phyloP scores from a whole-genome alignment of 1,284 basidiomycete genomes.

The Porogramme epimiltina region DNA sequence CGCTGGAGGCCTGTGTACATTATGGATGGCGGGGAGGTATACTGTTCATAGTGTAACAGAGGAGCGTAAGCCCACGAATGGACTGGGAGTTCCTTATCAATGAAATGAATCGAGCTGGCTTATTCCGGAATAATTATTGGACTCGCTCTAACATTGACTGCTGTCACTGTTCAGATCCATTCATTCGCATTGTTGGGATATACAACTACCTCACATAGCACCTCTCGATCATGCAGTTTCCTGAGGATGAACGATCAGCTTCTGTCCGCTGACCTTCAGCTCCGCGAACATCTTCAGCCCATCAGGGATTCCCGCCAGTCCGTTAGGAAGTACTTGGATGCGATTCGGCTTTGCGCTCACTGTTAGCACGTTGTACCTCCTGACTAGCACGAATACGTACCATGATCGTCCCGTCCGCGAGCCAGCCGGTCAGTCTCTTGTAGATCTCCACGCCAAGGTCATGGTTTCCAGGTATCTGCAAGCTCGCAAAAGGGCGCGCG shows the following conservation, averaged over 20 bases:
- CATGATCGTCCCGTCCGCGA: conserved; percentile 9
- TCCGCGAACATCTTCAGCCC: conserved; percentile 44
- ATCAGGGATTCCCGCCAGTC: conserved; percentile 43
- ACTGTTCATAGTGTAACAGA: too few relatives aligned
- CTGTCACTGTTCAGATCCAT: too few relatives aligned
- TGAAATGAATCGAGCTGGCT: too few relatives aligned
- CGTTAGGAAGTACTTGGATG: conserved; percentile 44
- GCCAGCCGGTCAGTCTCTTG: conserved; percentile 4
- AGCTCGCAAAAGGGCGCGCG: not conserved
- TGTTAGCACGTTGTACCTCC: too few relatives aligned
- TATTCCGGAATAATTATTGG: too few relatives aligned
- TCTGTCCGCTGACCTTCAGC: conserved; percentile 48
- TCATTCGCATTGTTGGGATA: too few relatives aligned
- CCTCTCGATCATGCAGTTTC: conserved; percentile 34
- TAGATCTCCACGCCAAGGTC: conserved; percentile 5
- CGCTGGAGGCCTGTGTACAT: too few relatives aligned
- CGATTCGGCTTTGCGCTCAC: conserved; percentile 20
- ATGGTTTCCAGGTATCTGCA: not conserved
- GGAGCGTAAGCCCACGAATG: too few relatives aligned
- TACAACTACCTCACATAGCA: too few relatives aligned
- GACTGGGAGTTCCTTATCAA: too few relatives aligned
- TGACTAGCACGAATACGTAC: not conserved
- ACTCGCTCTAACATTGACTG: too few relatives aligned
- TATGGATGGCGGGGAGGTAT: too few relatives aligned
- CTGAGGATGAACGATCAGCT: conserved; percentile 50